Conservation (phyloP, 495 filamentous ascomycete species). For the Neurospora sp. region DNA sequence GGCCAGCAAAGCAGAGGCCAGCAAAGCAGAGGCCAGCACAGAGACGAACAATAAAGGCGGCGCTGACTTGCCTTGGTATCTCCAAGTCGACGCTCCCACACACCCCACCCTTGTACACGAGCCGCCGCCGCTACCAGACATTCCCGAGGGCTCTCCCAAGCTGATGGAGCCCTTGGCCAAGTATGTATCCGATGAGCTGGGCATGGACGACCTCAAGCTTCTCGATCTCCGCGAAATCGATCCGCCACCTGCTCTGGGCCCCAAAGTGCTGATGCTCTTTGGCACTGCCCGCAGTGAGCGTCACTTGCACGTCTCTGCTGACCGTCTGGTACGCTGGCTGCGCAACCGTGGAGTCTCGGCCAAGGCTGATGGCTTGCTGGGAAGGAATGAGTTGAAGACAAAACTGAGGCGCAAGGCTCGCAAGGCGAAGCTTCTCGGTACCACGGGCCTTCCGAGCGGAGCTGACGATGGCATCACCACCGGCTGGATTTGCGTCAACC, state of each 20-base stretch:
- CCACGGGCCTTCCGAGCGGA: constrained; percentile 34
- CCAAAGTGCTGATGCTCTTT: constrained; percentile 83
- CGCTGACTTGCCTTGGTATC: constrained; percentile 64
- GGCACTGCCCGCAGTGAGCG: constrained; percentile 90
- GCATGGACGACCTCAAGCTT: constrained; percentile 66
- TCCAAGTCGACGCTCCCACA: constrained; percentile 55
- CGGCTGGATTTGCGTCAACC: constrained; percentile 92
- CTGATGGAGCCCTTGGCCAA: constrained; percentile 65
- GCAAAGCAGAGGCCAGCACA: neutral
- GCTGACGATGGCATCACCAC: constrained; percentile 74
- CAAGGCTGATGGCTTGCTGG: constrained; percentile 77
- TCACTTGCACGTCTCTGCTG: constrained; percentile 86
- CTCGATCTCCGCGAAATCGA: constrained; percentile 77
- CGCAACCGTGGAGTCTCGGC: constrained; percentile 62
- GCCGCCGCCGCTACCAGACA: constrained; percentile 59
- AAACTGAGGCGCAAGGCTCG: constrained; percentile 73
- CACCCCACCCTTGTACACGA: constrained; percentile 45
- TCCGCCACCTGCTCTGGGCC: constrained; percentile 76
- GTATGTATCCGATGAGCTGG: constrained; percentile 69
- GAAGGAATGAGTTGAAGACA: constrained; percentile 82
- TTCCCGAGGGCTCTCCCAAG: constrained; percentile 64
- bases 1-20: neutral
- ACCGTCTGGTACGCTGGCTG: constrained; percentile 79
- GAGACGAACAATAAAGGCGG: neutral
- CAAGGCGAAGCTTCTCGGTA: constrained; percentile 63